Percentiles rank a stretch among this genome's conserved stretches.
These are phyloP conservation scores for Phascolomyces articulosus DNA, from an alignment of 371 early-diverging fungal genomes.

Conservation along the genomic window DNA sequence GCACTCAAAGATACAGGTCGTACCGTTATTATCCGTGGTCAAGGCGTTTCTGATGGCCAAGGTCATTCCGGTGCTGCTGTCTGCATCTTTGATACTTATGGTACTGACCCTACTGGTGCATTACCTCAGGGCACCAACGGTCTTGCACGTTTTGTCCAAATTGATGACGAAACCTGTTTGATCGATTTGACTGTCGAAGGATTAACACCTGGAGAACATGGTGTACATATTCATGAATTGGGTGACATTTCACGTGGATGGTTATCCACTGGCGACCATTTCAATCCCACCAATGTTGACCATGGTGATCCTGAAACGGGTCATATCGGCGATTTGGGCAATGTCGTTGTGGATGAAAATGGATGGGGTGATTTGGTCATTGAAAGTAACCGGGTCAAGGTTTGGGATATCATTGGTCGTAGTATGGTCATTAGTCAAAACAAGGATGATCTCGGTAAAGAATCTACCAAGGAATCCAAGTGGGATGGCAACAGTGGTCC, in stretches of 20 bases:
- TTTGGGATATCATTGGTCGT: slow-evolving; percentile 89
- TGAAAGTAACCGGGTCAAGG: slow-evolving; percentile 72
- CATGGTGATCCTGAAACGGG: slow-evolving; percentile 61
- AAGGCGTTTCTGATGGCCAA: slow-evolving; percentile 68
- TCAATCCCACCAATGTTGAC: slow-evolving; percentile 55
- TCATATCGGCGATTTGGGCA: slow-evolving; percentile 73
- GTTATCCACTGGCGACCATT: slow-evolving; percentile 60
- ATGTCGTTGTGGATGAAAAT: slow-evolving; percentile 65
- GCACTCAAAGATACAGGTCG: slow-evolving; percentile 71
- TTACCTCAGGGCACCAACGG: slow-evolving; percentile 64
- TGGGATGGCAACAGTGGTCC: slow-evolving; percentile 63
- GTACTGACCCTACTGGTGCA: slow-evolving; percentile 33
- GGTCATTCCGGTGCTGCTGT: slow-evolving; percentile 80
- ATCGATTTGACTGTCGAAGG: slow-evolving; percentile 81
- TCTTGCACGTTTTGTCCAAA: slow-evolving; percentile 82
- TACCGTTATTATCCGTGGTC: slow-evolving; percentile 76
- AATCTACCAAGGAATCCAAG: slow-evolving; percentile 23
- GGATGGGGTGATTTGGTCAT: slow-evolving; percentile 79
- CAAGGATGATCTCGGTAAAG: slow-evolving; percentile 55
- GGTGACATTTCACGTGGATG: slow-evolving; percentile 79
- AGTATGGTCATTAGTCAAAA: slow-evolving; percentile 72
- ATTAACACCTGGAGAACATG: slow-evolving; percentile 68
- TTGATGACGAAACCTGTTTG: slow-evolving; percentile 66
- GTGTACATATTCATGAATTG: slow-evolving; percentile 74
- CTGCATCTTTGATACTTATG: slow-evolving; percentile 80